phyloP scores from a whole-genome alignment of 2,329 filamentous ascomycete species.

The Cytospora paraplurivora region DNA sequence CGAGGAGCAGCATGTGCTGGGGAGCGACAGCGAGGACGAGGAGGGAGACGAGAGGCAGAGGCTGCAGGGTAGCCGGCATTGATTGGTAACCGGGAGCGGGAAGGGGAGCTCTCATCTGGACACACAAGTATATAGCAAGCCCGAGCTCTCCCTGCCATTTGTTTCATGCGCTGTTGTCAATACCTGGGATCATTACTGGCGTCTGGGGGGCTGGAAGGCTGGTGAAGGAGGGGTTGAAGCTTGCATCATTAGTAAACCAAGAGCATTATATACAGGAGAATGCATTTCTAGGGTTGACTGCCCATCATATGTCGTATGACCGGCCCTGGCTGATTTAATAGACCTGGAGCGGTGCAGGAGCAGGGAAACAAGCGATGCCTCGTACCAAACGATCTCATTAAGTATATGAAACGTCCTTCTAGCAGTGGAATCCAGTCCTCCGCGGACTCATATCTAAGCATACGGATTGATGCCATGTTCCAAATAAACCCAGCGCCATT shows the following conservation, averaged over 20 bases:
- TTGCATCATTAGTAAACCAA: constrained; percentile 9
- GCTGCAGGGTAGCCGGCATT: constrained; percentile 31
- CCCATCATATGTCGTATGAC: neutral
- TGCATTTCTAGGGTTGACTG: neutral
- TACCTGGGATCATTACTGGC: constrained; percentile 4
- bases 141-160: neutral
- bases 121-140: neutral
- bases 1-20: constrained; percentile 53
- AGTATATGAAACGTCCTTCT: neutral
- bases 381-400: neutral
- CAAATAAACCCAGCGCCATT: constrained; percentile 5
- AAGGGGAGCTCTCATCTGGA: neutral
- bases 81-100: neutral
- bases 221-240: neutral
- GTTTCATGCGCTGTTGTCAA: neutral
- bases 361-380: no score
- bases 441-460: constrained; percentile 2
- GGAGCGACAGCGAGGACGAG: constrained; percentile 49
- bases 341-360: neutral
- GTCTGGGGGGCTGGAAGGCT: neutral
- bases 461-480: constrained; percentile 5
- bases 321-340: neutral
- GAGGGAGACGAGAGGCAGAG: constrained; percentile 40
- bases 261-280: constrained; percentile 6
- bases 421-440: neutral